These are phyloP conservation scores for Stellera chamaejasme DNA, from an alignment of 345 rosid species.

Conservation along the genomic window DNA sequence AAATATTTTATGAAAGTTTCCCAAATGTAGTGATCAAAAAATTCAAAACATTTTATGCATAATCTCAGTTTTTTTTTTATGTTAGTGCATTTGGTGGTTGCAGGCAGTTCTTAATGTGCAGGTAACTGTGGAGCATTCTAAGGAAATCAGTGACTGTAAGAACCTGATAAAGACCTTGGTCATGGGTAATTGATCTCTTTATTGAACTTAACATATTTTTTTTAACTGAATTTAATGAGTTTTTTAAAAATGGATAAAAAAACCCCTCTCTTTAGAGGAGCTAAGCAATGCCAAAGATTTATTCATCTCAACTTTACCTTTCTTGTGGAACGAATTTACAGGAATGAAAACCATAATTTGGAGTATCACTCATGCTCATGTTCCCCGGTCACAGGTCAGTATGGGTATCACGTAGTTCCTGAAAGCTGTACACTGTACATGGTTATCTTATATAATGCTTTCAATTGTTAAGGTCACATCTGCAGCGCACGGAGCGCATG, in stretches of 20 bases:
- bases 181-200: constrained; percentile 59
- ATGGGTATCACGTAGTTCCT: constrained; percentile 1
- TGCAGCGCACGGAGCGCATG: constrained; percentile 52
- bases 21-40: too few relatives aligned
- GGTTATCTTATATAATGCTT: constrained; percentile 18
- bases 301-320: constrained; percentile 5
- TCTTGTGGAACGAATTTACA: constrained; percentile 20
- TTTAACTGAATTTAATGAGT: constrained; percentile 4
- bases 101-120: constrained; percentile 98
- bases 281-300: constrained; percentile 1
- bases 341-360: constrained; percentile 98
- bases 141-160: constrained; percentile 97
- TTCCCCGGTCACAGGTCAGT: constrained; percentile 87
- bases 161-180: constrained; percentile 95
- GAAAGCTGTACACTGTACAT: not conserved
- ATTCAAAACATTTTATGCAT: too few relatives aligned
- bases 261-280: not conserved
- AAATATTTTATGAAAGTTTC: too few relatives aligned
- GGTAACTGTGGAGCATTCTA: constrained; percentile 93
- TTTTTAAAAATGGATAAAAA: not conserved
- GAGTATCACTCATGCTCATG: constrained; percentile 98
- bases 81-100: constrained; percentile 23
- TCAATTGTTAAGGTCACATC: constrained; percentile 39
- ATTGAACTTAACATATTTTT: not conserved
- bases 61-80: constrained; percentile 1